These are phyloP conservation scores for Cutaneotrichosporon cavernicola DNA, from an alignment of 1,284 basidiomycete species.

Conservation along the genomic window DNA sequence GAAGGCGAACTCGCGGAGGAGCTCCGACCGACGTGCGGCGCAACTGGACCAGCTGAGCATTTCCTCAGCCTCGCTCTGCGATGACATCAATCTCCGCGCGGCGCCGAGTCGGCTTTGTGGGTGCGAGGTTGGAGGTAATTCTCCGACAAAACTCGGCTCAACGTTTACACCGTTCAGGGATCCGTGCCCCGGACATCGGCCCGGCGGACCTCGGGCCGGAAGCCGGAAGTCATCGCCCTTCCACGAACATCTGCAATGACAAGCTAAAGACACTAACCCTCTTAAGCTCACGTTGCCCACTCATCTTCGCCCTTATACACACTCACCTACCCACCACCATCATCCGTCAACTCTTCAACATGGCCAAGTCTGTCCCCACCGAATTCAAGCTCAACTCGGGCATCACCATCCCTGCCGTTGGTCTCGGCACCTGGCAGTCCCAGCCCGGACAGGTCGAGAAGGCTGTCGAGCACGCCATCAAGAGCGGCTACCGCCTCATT, in stretches of 20 bases:
- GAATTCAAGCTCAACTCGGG: constrained; percentile 59
- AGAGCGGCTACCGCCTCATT: constrained; percentile 72
- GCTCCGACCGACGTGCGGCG: too few relatives aligned
- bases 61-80: too few relatives aligned
- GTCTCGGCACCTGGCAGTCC: constrained; percentile 79
- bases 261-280: too few relatives aligned
- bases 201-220: neutral
- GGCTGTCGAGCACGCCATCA: constrained; percentile 71
- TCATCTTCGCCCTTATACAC: neutral
- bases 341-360: neutral
- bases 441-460: constrained; percentile 66
- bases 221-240: neutral
- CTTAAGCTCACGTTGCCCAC: neutral
- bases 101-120: neutral
- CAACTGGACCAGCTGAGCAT: too few relatives aligned
- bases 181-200: neutral
- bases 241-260: too few relatives aligned
- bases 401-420: constrained; percentile 65
- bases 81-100: neutral
- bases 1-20: too few relatives aligned
- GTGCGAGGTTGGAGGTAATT: neutral
- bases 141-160: neutral
- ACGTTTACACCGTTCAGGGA: neutral
- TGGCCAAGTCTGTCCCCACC: constrained; percentile 14
- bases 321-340: constrained; percentile 4